Base-by-base conservation (phyloP, 2,329 filamentous ascomycete genomes). In the Septoria petroselini region DNA sequence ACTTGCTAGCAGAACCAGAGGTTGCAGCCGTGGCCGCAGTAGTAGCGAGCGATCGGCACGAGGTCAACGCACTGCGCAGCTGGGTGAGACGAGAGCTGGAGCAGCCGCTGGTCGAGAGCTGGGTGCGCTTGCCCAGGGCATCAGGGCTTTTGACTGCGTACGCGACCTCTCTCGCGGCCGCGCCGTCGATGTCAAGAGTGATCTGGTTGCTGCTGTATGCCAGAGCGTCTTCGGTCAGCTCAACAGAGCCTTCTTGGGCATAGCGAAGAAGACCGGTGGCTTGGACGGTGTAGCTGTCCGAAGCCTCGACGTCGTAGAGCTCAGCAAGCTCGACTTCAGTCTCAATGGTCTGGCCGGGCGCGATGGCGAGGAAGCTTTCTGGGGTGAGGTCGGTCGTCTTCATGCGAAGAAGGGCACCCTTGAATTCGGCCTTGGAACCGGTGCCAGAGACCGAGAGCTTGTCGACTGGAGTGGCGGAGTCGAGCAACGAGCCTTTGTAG, bases 161-260 rank as follows among this genome's bases (percentile, higher is more conserved):
- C 55, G 74, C 71, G 40, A 76, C 72, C 29, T 73, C 70, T 38
- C 73, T 73, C 7, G 83, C 82, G 41, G 75, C 64, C 8, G 68
- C 68, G 14, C 78, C 81, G 55, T 86, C 76, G 34, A 86, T 71
- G 3, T 73, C 67, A 51, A 83, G 71, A 41, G 72, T 72, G 40
- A 86, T 65, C 11, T 73, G 71, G 69, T 86, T 85, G 62, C 78
- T 82, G 46, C 73, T 68, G 69, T 77, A 86, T 7, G 74, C 65
- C 3, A 85, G 65, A 42, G 74, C 74, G 9, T 59, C 53, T 39
- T 78, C 80, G 11, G 75, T 67, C 29, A 86, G 73, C 38, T 75
- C 69, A 41, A 73, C 80, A 17, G 72, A 75, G 59, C 75, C 71
- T 37, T 70, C 70, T 21, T 73, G 70, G 25, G 82, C 78, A 48